phyloP scores from a whole-genome alignment of 768 basidiomycete species.

The Panaeolus cyanescens region DNA sequence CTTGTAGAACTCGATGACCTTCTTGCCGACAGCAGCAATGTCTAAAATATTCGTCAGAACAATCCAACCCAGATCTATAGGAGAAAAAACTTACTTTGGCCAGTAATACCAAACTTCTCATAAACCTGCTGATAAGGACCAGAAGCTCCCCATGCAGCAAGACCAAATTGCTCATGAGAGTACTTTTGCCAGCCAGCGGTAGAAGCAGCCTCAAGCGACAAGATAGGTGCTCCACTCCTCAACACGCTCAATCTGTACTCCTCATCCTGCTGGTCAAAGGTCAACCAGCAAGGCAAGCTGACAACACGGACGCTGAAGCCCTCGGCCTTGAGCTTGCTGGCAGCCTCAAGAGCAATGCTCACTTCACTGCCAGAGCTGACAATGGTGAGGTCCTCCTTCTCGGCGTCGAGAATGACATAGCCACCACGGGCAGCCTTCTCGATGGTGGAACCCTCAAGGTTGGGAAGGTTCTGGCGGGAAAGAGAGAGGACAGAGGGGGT shows the following conservation, averaged over 20 bases:
- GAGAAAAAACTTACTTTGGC: constrained; percentile 51
- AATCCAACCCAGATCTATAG: background rate
- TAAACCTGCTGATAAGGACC: constrained; percentile 91
- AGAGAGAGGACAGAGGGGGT: constrained; percentile 86
- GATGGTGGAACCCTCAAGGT: constrained; percentile 85
- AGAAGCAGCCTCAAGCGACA: constrained; percentile 79
- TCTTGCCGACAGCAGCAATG: constrained; percentile 81
- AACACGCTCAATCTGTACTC: constrained; percentile 84
- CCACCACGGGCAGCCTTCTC: constrained; percentile 84
- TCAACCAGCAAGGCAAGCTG: constrained; percentile 87
- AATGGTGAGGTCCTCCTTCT: constrained; percentile 82
- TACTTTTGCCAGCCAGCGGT: constrained; percentile 89
- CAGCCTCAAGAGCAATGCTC: constrained; percentile 84
- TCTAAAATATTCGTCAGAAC: constrained; percentile 38
- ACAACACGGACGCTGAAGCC: constrained; percentile 84
- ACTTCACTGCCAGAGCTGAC: constrained; percentile 92
- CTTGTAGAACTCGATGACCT: constrained; percentile 88
- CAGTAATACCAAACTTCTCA: constrained; percentile 87
- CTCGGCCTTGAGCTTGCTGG: constrained; percentile 71
- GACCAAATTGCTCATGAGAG: constrained; percentile 86
- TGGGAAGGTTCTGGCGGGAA: constrained; percentile 91
- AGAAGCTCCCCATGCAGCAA: constrained; percentile 82
- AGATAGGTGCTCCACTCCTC: constrained; percentile 85
- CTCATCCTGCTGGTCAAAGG: constrained; percentile 80
- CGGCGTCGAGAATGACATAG: constrained; percentile 85